Conservation (phyloP, 768 basidiomycete species). For the Mycena pura region DNA sequence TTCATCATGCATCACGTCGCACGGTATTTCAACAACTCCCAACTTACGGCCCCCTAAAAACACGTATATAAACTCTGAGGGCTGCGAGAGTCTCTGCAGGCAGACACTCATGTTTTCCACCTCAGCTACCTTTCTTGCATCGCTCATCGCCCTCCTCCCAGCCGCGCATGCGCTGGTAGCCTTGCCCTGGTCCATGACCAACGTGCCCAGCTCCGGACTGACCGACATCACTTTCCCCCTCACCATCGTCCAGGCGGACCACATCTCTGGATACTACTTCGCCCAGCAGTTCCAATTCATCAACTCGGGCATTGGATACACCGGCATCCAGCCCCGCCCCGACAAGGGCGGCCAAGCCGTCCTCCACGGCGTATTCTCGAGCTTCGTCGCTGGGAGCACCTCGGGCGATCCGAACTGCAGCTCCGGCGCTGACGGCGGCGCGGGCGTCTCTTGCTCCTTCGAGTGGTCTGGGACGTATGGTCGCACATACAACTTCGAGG, state of each 20-base stretch:
- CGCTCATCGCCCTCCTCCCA: neutral
- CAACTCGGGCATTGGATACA: conserved; percentile 4
- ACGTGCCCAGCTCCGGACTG: conserved; percentile 15
- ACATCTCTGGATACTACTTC: conserved; percentile 22
- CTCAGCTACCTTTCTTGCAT: neutral
- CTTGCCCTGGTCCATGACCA: conserved; percentile 4
- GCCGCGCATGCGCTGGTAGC: neutral
- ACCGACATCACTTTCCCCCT: conserved; percentile 20
- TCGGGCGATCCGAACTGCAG: no score
- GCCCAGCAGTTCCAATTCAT: conserved; percentile 18
- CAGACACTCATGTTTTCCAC: no score
- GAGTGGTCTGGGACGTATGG: no score
- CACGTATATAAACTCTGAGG: no score
- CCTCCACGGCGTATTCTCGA: conserved; percentile 9
- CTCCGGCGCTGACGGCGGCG: no score
- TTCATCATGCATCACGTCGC: no score
- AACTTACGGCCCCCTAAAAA: no score
- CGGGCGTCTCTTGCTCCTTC: no score
- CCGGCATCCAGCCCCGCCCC: conserved; percentile 9
- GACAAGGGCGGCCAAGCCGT: neutral
- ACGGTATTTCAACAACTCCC: no score
- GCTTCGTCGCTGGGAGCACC: no score
- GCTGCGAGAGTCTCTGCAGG: no score
- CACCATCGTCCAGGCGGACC: conserved; percentile 17
- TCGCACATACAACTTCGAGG: no score